Evolutionary conservation across 1,139 yeast genomes (phyloP), one percentile per base, ranked within the genome.

Genomic region (Candida labiduridarum): DNA sequence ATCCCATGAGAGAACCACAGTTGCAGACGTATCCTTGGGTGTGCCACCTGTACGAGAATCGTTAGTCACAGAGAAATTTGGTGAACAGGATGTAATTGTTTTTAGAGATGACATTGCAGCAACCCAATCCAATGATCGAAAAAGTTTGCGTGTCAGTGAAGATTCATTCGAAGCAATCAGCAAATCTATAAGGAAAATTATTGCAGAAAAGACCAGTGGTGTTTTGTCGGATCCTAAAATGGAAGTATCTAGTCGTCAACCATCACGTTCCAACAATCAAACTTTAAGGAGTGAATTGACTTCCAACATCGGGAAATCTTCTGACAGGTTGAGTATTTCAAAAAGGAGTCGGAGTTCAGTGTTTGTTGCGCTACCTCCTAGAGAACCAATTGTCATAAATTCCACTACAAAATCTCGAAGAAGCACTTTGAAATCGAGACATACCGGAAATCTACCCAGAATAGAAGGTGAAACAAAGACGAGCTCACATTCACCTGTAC

Each of bases 351-450:
- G 75, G 41, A 65, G 71, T 27, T 70, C 78, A 0, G 63, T 67
- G 2, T 74, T 71, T 56, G 74, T 70, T 1, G 64, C 78, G 0
- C 55, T 74, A n/a, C 79, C 79, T 0, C 62, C 74, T 5, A 59
- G 76, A 39, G 78, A 72, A 45, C 79, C 79, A 1, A 64, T 74
- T 33, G 62, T 68, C 4, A 64, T 66, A 6, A 62, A 60, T 33
- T 62, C 71, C 3, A 53, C 66, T 3, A 34, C 52, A 31, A 48
- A 46, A 45, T 42, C 52, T 33, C 45, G 44, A 44, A 36, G 43
- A 39, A 49, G 47, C 38, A 46, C 50, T 25, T 33, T 46, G 11
- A 54, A 50, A 40, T 42, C 53, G 33, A 35, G 58, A 22, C 15
- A 29, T 9, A 38, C 31, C 1, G 41, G 30, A n/a, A 38, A 38